Percentiles rank a stretch among this genome's conserved stretches.
Conservation (phyloP, 331 rosid species). For the Saraca asoca region DNA sequence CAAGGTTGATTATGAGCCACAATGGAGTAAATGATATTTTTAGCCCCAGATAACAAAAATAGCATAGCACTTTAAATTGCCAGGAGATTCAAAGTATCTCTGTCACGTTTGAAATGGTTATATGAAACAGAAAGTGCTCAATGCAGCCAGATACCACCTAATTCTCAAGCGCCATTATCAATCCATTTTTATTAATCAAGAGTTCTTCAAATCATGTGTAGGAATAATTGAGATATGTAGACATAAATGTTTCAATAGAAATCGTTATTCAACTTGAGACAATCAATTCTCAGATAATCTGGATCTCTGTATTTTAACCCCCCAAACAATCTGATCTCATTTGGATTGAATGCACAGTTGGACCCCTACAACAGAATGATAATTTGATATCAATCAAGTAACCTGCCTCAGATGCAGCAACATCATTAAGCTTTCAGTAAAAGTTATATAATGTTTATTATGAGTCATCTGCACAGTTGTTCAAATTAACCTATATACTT, state of each 20-base stretch:
- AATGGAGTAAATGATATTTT: background rate
- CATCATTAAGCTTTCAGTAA: too few species aligned
- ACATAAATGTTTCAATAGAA: background rate
- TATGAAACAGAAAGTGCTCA: background rate
- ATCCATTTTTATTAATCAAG: background rate
- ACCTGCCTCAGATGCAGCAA: too few species aligned
- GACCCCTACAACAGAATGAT: too few species aligned
- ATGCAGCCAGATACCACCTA: slow-evolving; percentile 5
- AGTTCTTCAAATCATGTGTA: slow-evolving; percentile 1
- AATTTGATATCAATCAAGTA: too few species aligned
- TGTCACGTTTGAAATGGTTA: slow-evolving; percentile 3
- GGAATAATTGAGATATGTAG: background rate
- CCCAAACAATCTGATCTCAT: slow-evolving; percentile 2
- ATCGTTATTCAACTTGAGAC: background rate
- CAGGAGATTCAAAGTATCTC: background rate
- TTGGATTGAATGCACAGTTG: background rate
- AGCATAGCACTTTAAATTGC: slow-evolving; percentile 3
- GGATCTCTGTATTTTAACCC: background rate
- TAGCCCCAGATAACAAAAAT: slow-evolving; percentile 1
- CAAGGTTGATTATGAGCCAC: background rate
- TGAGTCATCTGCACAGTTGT: background rate
- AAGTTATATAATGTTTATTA: too few species aligned
- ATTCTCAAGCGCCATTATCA: background rate
- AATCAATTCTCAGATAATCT: slow-evolving; percentile 1
- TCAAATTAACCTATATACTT: slow-evolving; percentile 3